Evolutionary conservation across 75 land plant species (phyloP).

Genomic region (Cunninghamia lanceolata): DNA sequence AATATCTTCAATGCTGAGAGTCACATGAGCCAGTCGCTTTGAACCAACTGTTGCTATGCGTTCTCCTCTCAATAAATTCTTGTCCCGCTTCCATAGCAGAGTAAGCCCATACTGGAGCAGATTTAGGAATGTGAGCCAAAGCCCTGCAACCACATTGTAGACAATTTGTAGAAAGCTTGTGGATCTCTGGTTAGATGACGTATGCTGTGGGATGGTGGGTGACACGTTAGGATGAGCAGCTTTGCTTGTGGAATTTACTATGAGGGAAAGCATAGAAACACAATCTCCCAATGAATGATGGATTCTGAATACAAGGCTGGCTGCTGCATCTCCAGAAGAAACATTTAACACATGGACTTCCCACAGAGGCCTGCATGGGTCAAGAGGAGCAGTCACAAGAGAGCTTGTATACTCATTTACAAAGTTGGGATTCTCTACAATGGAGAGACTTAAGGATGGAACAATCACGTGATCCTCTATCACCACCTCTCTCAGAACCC

Average conservation of each 20-base stretch:
- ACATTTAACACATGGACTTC: constrained; percentile 22
- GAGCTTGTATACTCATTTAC: constrained; percentile 57
- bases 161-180: too few relatives aligned
- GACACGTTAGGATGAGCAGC: too few relatives aligned
- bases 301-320: constrained; percentile 40
- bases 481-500: not conserved
- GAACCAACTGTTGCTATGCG: too few relatives aligned
- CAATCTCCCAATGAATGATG: constrained; percentile 94
- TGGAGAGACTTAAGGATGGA: too few relatives aligned
- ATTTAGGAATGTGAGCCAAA: too few relatives aligned
- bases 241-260: too few relatives aligned
- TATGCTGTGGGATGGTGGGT: too few relatives aligned
- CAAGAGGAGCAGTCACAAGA: constrained; percentile 32
- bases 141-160: too few relatives aligned
- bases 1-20: not conserved
- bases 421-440: constrained; percentile 8
- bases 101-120: too few relatives aligned
- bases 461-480: not conserved
- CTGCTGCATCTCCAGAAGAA: constrained; percentile 45
- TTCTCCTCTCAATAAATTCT: not conserved
- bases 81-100: not conserved
- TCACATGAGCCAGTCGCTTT: constrained; percentile 4
- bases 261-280: constrained; percentile 57
- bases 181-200: too few relatives aligned
- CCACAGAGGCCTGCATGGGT: constrained; percentile 63